Base-by-base conservation (phyloP, 2,329 filamentous ascomycete species). In the Camillea tinctor region DNA sequence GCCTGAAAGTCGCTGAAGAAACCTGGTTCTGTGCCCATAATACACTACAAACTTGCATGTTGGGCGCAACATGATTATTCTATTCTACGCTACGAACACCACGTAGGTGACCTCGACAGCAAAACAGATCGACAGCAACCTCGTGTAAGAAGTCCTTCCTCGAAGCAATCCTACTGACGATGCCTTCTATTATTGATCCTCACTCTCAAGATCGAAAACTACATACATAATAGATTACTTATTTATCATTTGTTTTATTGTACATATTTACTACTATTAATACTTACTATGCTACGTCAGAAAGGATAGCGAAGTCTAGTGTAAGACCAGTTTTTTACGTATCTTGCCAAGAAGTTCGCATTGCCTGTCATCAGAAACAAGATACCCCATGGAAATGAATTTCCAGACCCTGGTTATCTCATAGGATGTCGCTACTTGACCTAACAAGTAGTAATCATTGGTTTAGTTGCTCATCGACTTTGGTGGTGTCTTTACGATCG, bases 1-100 rank as follows among this genome's bases (percentile, higher is more conserved):
- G 49, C 49, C 49, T 50, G 49, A 60, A 57, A 51, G 20, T 58
- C 22, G 53, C 40, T 56, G 54, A 58, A 57, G 57, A 50, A 44
- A 57, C 56, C 64, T 55, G 51, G 60, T 49, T 57, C 52, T 59
- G 54, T 51, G 19, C 50, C 1, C 50, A 52, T 22, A 22, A 11
- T 30, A 11, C 7, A 30, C 17, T n/a, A 44, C 36, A 44, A 44
- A 44, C 36, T 15, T 44, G 36, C 36, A 44, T 44, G 36, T 44
- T 44, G 36, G 36, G 7, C 36, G 36, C 36, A 44, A 44, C 36
- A 30, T 30, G 8, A 30, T 11, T 9, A 7, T 30, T 11, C 24
- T 26, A 26, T 9, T 4, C 24, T 9, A 26, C 24, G 11, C 9
- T 40, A 40, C 36, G 15, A 40, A 44, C n/a, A n/a, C 36, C 36